phyloP scores from a whole-genome alignment of 2,329 filamentous ascomycete genomes.

The Penicillium occitanis region DNA sequence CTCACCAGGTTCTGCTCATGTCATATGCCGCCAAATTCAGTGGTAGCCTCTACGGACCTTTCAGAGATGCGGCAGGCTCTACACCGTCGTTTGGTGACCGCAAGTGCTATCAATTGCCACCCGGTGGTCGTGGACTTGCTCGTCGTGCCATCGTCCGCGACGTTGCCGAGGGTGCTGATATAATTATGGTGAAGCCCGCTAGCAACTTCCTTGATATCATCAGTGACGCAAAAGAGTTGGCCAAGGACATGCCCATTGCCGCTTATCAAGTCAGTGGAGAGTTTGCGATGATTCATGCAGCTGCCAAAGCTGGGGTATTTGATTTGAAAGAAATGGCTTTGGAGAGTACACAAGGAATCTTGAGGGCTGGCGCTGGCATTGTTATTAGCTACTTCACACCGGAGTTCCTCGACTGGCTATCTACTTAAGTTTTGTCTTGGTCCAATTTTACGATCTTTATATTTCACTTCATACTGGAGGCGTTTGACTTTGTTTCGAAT shows the following conservation, averaged over 20 bases:
- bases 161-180: conserved; percentile 89
- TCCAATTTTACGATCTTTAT: not conserved
- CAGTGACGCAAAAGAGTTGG: conserved; percentile 92
- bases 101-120: conserved; percentile 94
- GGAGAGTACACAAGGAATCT: conserved; percentile 88
- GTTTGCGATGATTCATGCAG: conserved; percentile 97
- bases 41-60: conserved; percentile 93
- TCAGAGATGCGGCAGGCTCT: conserved; percentile 93
- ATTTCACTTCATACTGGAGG: not conserved
- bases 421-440: conserved; percentile 3
- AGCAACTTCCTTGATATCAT: conserved; percentile 97
- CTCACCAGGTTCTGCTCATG: conserved; percentile 90
- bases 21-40: conserved; percentile 98
- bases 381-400: conserved; percentile 94
- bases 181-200: conserved; percentile 99
- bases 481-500: not conserved
- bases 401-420: conserved; percentile 65
- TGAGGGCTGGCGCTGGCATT: conserved; percentile 89
- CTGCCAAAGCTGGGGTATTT: conserved; percentile 92
- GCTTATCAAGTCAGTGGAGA: conserved; percentile 98
- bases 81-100: conserved; percentile 89
- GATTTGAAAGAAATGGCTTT: conserved; percentile 93
- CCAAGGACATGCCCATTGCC: conserved; percentile 84
- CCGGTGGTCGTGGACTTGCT: conserved; percentile 86
- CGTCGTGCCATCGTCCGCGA: conserved; percentile 86